A percentile compares a stretch with the other conserved stretches of the same genome.
Evolutionary conservation across 352 stramenopile genomes (phyloP).

Genomic region (Phytophthora macrochlamydospora): DNA sequence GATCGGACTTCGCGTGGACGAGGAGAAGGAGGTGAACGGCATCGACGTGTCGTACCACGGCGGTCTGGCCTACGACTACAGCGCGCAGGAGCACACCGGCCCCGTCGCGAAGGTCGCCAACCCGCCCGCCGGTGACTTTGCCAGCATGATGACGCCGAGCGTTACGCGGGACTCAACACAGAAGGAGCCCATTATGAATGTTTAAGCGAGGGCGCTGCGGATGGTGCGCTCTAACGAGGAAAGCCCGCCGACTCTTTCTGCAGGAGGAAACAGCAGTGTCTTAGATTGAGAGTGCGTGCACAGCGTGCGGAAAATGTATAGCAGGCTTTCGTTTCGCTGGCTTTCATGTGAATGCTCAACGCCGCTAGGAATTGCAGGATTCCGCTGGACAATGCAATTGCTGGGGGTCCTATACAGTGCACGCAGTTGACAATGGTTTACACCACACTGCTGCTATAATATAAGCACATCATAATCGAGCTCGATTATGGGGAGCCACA

Average conservation of each 20-base stretch:
- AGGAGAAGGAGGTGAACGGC: conserved; percentile 79
- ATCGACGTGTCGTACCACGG: conserved; percentile 84
- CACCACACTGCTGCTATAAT: too few species aligned
- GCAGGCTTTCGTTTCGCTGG: not conserved
- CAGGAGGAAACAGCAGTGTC: not conserved
- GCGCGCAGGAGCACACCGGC: conserved; percentile 17
- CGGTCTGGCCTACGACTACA: conserved; percentile 68
- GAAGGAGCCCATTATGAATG: conserved; percentile 13
- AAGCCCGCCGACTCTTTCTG: not conserved
- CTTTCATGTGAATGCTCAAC: not conserved
- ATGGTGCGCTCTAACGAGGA: not conserved
- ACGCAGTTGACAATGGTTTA: too few species aligned
- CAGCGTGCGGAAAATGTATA: not conserved
- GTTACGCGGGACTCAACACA: not conserved
- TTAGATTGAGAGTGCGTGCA: not conserved
- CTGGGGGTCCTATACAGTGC: too few species aligned
- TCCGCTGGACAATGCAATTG: not conserved
- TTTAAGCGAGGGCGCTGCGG: not conserved
- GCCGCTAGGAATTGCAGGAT: not conserved
- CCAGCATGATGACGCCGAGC: conserved; percentile 17
- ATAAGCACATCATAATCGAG: too few species aligned
- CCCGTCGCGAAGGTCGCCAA: conserved; percentile 12
- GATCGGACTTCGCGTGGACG: conserved; percentile 71
- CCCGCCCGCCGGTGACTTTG: conserved; percentile 17
- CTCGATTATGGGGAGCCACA: too few species aligned